These are phyloP conservation scores for Asterella californica DNA, from an alignment of 225 moss, liverwort and hornwort genomes.

Conservation along the genomic window DNA sequence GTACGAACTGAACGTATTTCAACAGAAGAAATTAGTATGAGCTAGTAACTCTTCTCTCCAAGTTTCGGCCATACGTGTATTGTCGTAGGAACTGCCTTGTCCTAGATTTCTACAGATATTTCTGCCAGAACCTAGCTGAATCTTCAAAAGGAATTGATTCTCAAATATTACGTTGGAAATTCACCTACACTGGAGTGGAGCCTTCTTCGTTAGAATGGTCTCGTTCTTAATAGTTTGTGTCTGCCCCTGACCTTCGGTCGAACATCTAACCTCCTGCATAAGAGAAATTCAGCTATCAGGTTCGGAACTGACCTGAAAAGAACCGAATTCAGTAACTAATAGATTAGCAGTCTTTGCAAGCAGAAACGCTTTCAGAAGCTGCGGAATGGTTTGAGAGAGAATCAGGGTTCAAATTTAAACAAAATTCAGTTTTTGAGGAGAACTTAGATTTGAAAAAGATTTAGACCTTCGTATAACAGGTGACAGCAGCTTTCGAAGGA, in stretches of 20 bases:
- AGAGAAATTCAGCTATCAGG: neutral
- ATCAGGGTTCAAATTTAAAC: no score
- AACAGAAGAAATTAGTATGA: no score
- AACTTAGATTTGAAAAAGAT: neutral
- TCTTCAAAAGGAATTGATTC: neutral
- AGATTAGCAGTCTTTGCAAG: neutral
- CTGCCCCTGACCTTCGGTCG: constrained; percentile 44
- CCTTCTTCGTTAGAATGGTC: constrained; percentile 38
- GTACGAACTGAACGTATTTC: neutral
- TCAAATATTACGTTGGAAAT: no score
- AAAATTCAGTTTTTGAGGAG: no score
- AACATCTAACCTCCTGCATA: constrained; percentile 39
- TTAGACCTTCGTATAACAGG: neutral
- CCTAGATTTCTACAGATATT: no score
- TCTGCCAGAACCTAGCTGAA: neutral
- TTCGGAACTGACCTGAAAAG: neutral
- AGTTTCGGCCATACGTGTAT: no score
- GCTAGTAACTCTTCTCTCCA: no score
- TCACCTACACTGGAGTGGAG: constrained; percentile 42
- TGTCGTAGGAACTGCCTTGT: no score
- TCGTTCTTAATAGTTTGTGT: constrained; percentile 56
- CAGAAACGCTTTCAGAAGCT: neutral
- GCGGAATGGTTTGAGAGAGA: no score
- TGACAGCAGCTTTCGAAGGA: constrained; percentile 59
- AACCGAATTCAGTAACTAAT: neutral